A percentile compares a stretch with the other conserved stretches of the same genome.
phyloP scores from a whole-genome alignment of 352 stramenopile genomes.

The Phytophthora quininea region DNA sequence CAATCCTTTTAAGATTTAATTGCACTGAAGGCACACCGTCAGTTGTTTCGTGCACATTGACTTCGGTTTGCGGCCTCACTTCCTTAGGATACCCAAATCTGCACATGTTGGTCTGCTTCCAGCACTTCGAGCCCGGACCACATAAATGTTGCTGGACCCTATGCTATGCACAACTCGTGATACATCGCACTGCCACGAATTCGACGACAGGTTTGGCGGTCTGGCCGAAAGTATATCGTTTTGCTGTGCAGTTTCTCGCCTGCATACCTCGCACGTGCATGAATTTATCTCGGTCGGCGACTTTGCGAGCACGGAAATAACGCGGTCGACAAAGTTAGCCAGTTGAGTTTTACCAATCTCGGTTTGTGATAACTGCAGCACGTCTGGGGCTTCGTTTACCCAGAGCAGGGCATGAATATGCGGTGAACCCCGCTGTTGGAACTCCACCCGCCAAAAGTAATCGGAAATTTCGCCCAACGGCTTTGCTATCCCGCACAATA shows the following conservation, averaged over 20 bases:
- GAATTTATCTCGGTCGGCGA: neutral
- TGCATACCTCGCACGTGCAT: neutral
- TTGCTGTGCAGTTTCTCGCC: neutral
- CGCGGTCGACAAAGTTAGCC: neutral
- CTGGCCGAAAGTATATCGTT: neutral
- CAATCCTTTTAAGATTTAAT: conserved; percentile 6
- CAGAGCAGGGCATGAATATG: conserved; percentile 32
- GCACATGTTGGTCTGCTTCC: conserved; percentile 5
- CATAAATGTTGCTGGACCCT: conserved; percentile 18
- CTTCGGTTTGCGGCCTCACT: neutral
- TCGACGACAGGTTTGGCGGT: neutral
- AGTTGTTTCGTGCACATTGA: neutral
- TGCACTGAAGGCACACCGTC: conserved; percentile 2
- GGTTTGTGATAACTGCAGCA: conserved; percentile 11
- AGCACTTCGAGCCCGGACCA: conserved; percentile 2
- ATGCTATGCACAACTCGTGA: neutral
- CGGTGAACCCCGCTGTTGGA: conserved; percentile 25
- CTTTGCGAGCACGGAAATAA: conserved; percentile 1
- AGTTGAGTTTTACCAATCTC: conserved; percentile 1
- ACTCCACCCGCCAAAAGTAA: conserved; percentile 36
- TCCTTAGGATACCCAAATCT: conserved; percentile 20
- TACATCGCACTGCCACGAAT: conserved; percentile 8
- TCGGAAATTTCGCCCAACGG: conserved; percentile 18
- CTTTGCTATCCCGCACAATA: neutral
- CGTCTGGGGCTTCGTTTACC: conserved; percentile 22